phyloP scores from a whole-genome alignment of 352 stramenopile genomes.

The Pythium aquatile region DNA sequence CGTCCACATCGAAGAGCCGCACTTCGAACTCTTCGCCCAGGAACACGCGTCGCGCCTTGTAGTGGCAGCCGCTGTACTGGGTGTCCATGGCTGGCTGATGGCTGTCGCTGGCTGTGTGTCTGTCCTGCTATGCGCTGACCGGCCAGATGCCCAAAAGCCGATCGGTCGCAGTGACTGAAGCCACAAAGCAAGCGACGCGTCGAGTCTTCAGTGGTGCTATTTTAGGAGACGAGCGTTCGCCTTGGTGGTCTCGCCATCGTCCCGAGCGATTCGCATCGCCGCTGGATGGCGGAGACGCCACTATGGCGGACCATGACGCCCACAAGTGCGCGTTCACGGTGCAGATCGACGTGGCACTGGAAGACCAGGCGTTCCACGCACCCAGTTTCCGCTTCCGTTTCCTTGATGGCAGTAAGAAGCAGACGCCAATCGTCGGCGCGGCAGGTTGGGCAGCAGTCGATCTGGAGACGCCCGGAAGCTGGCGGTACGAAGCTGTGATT shows the following conservation, averaged over 20 bases:
- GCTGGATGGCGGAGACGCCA: conserved; percentile 9
- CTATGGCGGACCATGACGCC: conserved; percentile 12
- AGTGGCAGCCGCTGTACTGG: conserved; percentile 55
- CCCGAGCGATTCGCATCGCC: neutral
- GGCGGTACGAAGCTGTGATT: conserved; percentile 50
- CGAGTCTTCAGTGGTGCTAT: neutral
- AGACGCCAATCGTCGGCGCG: conserved; percentile 39
- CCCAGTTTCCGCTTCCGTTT: conserved; percentile 71
- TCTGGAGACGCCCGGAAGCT: conserved; percentile 11
- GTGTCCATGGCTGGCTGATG: conserved; percentile 31
- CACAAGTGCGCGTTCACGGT: conserved; percentile 64
- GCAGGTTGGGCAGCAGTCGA: conserved; percentile 34
- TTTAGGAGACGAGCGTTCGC: neutral
- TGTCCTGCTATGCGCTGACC: neutral
- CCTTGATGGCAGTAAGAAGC: conserved; percentile 58
- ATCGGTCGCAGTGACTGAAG: neutral
- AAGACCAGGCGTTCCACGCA: conserved; percentile 38
- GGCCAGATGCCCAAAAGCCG: neutral
- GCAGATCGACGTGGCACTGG: conserved; percentile 52
- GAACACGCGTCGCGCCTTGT: conserved; percentile 60
- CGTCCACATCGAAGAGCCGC: conserved; percentile 70
- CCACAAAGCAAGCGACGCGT: neutral
- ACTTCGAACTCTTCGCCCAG: conserved; percentile 68
- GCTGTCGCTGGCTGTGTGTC: no score
- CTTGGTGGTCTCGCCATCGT: neutral